Base-by-base conservation (phyloP, 2,329 filamentous ascomycete species). In the Alternaria sp. region DNA sequence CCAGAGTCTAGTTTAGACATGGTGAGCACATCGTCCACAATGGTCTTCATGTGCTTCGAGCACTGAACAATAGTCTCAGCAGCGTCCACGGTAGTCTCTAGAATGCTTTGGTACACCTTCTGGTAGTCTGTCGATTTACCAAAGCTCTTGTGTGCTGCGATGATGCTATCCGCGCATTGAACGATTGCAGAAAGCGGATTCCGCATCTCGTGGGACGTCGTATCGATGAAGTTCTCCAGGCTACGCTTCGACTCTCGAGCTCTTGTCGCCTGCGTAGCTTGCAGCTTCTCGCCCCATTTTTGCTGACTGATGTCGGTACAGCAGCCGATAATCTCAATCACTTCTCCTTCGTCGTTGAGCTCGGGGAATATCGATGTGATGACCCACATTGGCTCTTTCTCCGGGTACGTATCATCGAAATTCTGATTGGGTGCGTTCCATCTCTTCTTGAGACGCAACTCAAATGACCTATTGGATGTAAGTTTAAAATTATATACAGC, bases 11-110 rank as follows among this genome's bases (percentile, higher is more conserved):
- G 70, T 51, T 83, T 83, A 0, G 79, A 81, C 46, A 60, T 60
- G 11, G 58, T 60, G 12, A 60, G 58, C 40, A 60, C 57, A 41
- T 56, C 82, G 57, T 83, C 81, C 0, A 83, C 80, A 20, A 83
- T 82, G 8, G 78, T 70, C 60, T 82, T 83, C 69, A 82, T 80
- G 62, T 83, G 81, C 50, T 80, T 78, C 1, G 78, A 78, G 64
- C 81, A 83, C 7, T 79, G 73, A 3, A 78, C 78, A 57, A 83
- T 82, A 2, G 78, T 83, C 52, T 82, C 72, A 0, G 77, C 77
- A n/a, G 78, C 72, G 27, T 81, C 78, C 5, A 74, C 34, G 0
- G 67, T 72, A 10, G 67, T 54, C 3, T 72, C 66, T 1, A 72
- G 16, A 6, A 71, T 56, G 6, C 20, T 63, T 40, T 49, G 64